phyloP scores from a whole-genome alignment of 1,139 yeast species.

The Saccharomyces hybrid region DNA sequence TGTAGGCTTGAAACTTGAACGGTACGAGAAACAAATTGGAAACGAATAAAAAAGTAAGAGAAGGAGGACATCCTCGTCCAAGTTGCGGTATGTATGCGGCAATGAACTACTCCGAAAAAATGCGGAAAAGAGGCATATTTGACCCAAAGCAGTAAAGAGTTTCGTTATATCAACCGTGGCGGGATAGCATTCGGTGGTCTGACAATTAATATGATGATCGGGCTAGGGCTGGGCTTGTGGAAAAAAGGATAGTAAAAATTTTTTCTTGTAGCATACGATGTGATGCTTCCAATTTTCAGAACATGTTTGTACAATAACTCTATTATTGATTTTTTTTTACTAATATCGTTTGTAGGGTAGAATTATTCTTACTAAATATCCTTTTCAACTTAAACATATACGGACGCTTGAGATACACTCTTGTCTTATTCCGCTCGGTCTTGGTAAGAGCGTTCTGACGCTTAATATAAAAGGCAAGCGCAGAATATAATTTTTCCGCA shows the following conservation, averaged over 20 bases:
- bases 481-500: no score
- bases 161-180: no score
- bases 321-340: no score
- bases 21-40: neutral
- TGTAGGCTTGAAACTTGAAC: neutral
- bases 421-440: neutral
- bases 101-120: neutral
- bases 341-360: neutral
- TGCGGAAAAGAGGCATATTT: neutral
- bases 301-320: neutral
- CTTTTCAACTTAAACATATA: neutral
- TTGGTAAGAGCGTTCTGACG: neutral
- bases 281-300: neutral
- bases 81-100: neutral
- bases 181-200: no score
- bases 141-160: neutral
- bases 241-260: no score
- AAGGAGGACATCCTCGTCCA: neutral
- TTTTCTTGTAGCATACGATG: neutral
- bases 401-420: neutral
- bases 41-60: neutral
- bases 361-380: no score
- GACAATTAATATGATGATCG: no score
- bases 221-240: no score
- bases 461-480: neutral